phyloP scores from a whole-genome alignment of 2,329 filamentous ascomycete species.

The Hymenoscyphus fructigenus region DNA sequence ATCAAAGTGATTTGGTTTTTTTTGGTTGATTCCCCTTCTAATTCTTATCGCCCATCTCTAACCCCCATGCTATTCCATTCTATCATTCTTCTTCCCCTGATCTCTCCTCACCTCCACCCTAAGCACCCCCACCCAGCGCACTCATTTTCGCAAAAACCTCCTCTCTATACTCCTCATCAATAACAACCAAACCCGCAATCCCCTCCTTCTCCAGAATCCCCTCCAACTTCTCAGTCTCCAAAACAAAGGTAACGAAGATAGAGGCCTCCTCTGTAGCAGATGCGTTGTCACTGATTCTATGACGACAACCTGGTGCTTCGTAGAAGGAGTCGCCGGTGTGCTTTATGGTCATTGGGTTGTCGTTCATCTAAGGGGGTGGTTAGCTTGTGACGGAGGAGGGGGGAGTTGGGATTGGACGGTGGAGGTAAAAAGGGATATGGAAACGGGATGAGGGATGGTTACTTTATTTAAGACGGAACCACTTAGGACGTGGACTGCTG shows the following conservation, averaged over 20 bases:
- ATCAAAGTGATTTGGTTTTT: too few species aligned
- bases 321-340: not conserved
- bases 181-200: constrained; percentile 34
- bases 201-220: constrained; percentile 26
- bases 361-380: not conserved
- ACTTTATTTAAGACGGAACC: constrained; percentile 42
- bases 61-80: too few species aligned
- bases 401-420: too few species aligned
- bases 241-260: constrained; percentile 42
- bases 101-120: not conserved
- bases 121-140: not conserved
- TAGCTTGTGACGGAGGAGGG: not conserved
- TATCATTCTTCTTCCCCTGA: too few species aligned
- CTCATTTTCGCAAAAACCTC: constrained; percentile 23
- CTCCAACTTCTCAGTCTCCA: constrained; percentile 43
- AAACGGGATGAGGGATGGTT: not conserved
- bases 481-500: constrained; percentile 41
- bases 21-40: too few species aligned
- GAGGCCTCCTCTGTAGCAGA: constrained; percentile 37
- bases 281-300: not conserved
- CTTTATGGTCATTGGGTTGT: not conserved
- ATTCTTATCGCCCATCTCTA: too few species aligned
- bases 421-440: not conserved
- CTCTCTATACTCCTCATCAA: constrained; percentile 39
- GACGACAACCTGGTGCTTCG: not conserved